Percentiles rank a stretch among this genome's conserved stretches.
phyloP scores from a whole-genome alignment of 2,329 filamentous ascomycete genomes.

The Magnaporthiopsis incrustans region DNA sequence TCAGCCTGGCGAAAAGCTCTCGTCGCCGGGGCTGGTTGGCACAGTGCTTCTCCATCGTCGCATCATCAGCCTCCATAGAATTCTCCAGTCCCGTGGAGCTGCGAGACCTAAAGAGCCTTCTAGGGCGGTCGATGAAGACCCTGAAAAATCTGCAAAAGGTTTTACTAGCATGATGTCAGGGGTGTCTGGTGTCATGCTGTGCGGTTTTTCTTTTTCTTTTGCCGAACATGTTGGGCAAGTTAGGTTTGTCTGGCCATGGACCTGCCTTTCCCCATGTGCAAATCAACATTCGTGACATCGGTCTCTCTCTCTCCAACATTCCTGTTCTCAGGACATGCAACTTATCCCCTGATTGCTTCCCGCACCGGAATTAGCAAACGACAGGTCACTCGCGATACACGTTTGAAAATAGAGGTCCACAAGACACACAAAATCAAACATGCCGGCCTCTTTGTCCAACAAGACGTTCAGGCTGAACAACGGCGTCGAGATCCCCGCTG shows the following conservation, averaged over 20 bases:
- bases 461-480: conserved; percentile 32
- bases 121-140: not conserved
- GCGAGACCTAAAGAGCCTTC: not conserved
- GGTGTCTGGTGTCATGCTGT: not conserved
- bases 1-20: not conserved
- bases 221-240: not conserved
- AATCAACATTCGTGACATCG: too few relatives aligned
- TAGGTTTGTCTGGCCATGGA: not conserved
- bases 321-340: too few relatives aligned
- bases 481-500: conserved; percentile 49
- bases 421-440: not conserved
- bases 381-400: too few relatives aligned
- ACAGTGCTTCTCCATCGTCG: not conserved
- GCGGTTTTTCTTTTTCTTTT: not conserved
- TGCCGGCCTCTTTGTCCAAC: conserved; percentile 1
- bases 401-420: too few relatives aligned
- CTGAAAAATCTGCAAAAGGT: not conserved
- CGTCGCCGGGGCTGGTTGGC: not conserved
- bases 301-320: too few relatives aligned
- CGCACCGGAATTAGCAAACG: too few relatives aligned
- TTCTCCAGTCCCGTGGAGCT: not conserved
- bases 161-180: not conserved
- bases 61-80: not conserved
- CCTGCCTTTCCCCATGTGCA: not conserved
- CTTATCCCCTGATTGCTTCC: too few relatives aligned